Evolutionary conservation across 768 basidiomycete genomes (phyloP), one percentile per base, ranked within the genome.

Genomic region (Suillus ampliporus): DNA sequence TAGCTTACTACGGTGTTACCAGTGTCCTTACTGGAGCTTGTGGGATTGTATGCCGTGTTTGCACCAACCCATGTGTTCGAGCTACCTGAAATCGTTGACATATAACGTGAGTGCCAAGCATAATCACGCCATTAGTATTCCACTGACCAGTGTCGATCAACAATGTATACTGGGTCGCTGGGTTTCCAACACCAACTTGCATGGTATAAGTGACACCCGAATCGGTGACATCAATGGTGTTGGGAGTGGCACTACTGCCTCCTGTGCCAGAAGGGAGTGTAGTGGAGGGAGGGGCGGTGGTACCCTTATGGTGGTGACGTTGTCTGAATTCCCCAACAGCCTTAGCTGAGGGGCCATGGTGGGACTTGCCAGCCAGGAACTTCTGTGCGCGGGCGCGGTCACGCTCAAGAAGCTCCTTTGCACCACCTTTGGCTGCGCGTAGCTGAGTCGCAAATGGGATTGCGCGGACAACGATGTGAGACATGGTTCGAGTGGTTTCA

Each of bases 1-100:
- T 14, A 17, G 75, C 78, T 56, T 60, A 78, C 79, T 48, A 77
- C 70, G 38, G 67, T 65, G 53, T 74, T 64, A 14, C 74, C 72
- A 19, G 79, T 80, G 65, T 62, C 67, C 60, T 77, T 71, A 71
- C 79, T 80, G 6, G 84, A 80, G 47, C 72, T 75, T 1, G 84
- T 83, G 31, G 72, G 77, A 3, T 63, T 72, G 70, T 82, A 87
- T 57, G 69, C 61, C 70, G 74, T 77, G 65, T 71, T 74, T 11
- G 85, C 85, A 43, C 85, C 85, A 40, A 85, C 71, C 86, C 85
- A 86, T n/a, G 82, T 83, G 71, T 82, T 82, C 59, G 74, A 81
- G 74, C 73, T 78, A 66, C 71, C 82, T 72, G 50, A 68, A 65
- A 46, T 41, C 41, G 51, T 21, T 21, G 48, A 28, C 13, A 26